A percentile compares a stretch with the other conserved stretches of the same genome.
These are phyloP conservation scores for Aurantiochytrium sp. DNA, from an alignment of 108 stramenopile genomes.

Conservation along the genomic window DNA sequence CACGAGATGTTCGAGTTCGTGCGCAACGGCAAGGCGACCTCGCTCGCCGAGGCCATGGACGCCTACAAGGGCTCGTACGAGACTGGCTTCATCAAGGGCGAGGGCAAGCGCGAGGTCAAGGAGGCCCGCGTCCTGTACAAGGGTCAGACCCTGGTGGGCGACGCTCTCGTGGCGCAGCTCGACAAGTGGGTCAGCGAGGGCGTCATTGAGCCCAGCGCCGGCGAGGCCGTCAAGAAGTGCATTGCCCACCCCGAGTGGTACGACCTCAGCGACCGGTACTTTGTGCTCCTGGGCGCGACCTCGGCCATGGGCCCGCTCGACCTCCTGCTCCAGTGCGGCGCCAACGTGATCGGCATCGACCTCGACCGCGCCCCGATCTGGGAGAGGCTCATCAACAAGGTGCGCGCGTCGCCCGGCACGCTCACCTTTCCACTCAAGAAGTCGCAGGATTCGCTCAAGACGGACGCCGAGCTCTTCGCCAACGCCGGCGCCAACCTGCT, in stretches of 20 bases:
- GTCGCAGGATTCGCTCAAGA: conserved; percentile 47
- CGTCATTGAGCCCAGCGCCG: conserved; percentile 86
- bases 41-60: conserved; percentile 77
- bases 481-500: conserved; percentile 85
- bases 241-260: conserved; percentile 77
- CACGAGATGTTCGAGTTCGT: conserved; percentile 87
- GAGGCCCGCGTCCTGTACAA: conserved; percentile 78
- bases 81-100: conserved; percentile 78
- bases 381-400: conserved; percentile 75
- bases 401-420: conserved; percentile 74
- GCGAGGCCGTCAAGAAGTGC: conserved; percentile 78
- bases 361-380: conserved; percentile 83
- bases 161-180: conserved; percentile 73
- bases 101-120: conserved; percentile 34
- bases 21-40: conserved; percentile 61
- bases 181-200: conserved; percentile 85
- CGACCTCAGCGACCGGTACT: conserved; percentile 75
- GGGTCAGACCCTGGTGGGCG: conserved; percentile 72
- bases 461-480: conserved; percentile 67
- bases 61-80: conserved; percentile 65
- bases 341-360: conserved; percentile 90
- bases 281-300: conserved; percentile 91
- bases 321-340: conserved; percentile 83
- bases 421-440: conserved; percentile 85
- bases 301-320: conserved; percentile 96